Base-by-base conservation (phyloP, 2,329 filamentous ascomycete genomes). In the Fusarium odoratissimum region DNA sequence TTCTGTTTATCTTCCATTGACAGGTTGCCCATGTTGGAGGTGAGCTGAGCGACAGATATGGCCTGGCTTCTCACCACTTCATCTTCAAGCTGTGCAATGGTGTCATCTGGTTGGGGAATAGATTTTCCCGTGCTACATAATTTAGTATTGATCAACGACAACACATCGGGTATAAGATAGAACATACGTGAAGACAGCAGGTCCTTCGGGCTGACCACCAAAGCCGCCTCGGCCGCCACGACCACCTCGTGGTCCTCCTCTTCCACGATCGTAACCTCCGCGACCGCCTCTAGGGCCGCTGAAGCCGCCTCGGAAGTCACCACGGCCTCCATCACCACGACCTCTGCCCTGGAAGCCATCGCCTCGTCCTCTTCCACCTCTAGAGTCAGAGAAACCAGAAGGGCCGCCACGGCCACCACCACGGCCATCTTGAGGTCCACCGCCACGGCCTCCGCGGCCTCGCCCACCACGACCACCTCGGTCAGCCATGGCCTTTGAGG, bases 1-100 rank as follows among this genome's bases (percentile, higher is more conserved):
- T 74, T 46, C 23, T 64, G 61, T 35, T 76, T 75, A 19, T 72
- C 71, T n/a, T 68, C 63, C 23, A 83, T 65, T 25, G 71, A 72
- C 30, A 85, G 74, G 42, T 80, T 79, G 17, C 76, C 76, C 81
- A 86, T 82, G 55, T 83, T 76, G 6, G 77, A 70, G 6, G 77
- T 77, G 4, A 86, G 60, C n/a, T 73, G 67, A 16, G 71, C 61
- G 35, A 80, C 72, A 11, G 79, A 75, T 5, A 77, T 66, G 7
- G 79, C 72, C 28, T 82, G 77, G 5, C 31, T 44, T 40, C 55
- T 73, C 38, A 86, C 67, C 8, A 86, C 77, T 11, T 80, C 73
- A 58, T 87, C 72, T 65, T 88, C 86, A 0, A 87, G 79, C 25
- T 81, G 56, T 2, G 76, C 75, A 35, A 83, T 71, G 16, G 66